Conservation (phyloP, 2,329 filamentous ascomycete genomes). For the Colletotrichum horii region DNA sequence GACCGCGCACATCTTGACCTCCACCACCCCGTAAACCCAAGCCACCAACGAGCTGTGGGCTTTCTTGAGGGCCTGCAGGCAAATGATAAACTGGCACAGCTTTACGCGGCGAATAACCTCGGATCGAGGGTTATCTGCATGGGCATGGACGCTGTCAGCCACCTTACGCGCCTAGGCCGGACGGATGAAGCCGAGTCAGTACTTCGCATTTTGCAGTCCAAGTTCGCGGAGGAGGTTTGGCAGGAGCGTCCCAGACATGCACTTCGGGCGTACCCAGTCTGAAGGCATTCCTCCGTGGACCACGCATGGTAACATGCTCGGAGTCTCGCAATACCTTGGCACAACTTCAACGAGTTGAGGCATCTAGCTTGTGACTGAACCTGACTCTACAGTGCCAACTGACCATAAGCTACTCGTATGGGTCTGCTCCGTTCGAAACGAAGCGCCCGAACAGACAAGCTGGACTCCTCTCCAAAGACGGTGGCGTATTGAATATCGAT, state of each 20-base stretch:
- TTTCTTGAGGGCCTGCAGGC: slow-evolving; percentile 39
- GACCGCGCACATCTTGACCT: slow-evolving; percentile 60
- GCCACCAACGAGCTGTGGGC: slow-evolving; percentile 49
- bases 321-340: background rate
- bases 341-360: background rate
- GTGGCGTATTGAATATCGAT: background rate
- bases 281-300: background rate
- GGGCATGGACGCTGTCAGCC: slow-evolving; percentile 46
- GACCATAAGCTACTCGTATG: background rate
- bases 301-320: background rate
- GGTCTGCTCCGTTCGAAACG: background rate
- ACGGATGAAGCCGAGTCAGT: slow-evolving; percentile 46
- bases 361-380: background rate
- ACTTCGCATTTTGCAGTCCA: slow-evolving; percentile 39
- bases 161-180: slow-evolving; percentile 45
- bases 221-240: slow-evolving; percentile 30
- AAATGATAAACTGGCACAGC: background rate
- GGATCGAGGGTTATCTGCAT: slow-evolving; percentile 19
- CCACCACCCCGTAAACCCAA: slow-evolving; percentile 58
- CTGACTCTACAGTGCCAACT: background rate
- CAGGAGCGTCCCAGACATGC: background rate
- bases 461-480: background rate
- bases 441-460: background rate
- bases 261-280: background rate
- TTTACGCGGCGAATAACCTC: background rate